Base-by-base conservation (phyloP, 768 basidiomycete species). In the Hericium alpestre region DNA sequence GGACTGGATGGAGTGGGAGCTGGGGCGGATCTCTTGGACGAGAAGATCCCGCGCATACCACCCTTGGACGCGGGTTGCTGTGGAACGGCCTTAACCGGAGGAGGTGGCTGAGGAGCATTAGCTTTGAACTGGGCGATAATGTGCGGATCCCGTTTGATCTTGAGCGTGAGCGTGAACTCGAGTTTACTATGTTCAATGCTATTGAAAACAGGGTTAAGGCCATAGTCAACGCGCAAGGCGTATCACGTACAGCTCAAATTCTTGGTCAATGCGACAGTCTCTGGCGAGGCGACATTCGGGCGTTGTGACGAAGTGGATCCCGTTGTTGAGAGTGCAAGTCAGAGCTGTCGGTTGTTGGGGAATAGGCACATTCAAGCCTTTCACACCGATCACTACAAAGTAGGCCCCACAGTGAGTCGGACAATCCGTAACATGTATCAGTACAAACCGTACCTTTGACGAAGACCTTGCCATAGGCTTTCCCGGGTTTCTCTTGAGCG, bases 101-200 rank as follows among this genome's bases (percentile, higher is more conserved):
- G 59, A 1, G 76, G 73, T 3, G 79, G 73, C n/a, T 79, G 68
- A 20, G 81, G 76, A 15, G 71, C 68, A 51, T 84, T 73, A 3
- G 82, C 78, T 62, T 87, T 87, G 69, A 86, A 83, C 64, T 93
- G 89, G 2, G 86, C 73, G 48, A 83, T 73, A 62, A 96, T 86
- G 63, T 96, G 92, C 32, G 89, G 82, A 67, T 94, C 91, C 49
- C 86, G 82, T 49, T 87, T 84, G 64, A 97, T 75, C 67, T 93
- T 93, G 64, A 98, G 71, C 1, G 86, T 89, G 22, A 98, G 78
- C 3, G 92, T 92, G 72, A 98, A 96, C 67, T 96, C 93, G 55
- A 97, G 83, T 68, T 96, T 96, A 73, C 82, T 90, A 65, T 94
- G 91, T 65, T 93, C 92, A 60, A 93, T 91, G 37, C 91, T 92